Conservation (phyloP, 2,329 filamentous ascomycete genomes). For the Fusarium brachygibbosum region DNA sequence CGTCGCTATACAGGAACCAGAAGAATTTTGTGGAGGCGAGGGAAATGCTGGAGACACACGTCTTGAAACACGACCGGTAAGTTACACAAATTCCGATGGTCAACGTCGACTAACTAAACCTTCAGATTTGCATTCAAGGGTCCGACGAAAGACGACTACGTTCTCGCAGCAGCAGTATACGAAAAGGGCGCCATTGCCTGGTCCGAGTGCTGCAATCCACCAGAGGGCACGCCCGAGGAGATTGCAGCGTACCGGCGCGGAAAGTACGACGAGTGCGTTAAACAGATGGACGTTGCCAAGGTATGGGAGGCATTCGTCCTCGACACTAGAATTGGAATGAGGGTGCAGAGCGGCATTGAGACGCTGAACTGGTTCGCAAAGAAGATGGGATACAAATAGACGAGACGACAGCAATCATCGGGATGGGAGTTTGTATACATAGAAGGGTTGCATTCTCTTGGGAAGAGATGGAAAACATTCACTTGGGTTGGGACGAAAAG, state of each 20-base stretch:
- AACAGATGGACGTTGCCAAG: slow-evolving; percentile 75
- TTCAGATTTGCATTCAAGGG: slow-evolving; percentile 69
- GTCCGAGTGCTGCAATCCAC: slow-evolving; percentile 70
- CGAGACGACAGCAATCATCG: neutral
- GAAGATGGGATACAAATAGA: slow-evolving; percentile 57
- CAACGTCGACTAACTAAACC: slow-evolving; percentile 8
- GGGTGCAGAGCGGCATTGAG: slow-evolving; percentile 76
- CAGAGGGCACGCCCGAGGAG: slow-evolving; percentile 50
- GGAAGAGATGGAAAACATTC: neutral
- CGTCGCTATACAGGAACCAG: slow-evolving; percentile 74
- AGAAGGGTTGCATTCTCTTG: slow-evolving; percentile 27
- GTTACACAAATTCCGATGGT: slow-evolving; percentile 30
- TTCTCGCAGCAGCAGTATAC: slow-evolving; percentile 81
- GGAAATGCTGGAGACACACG: slow-evolving; percentile 70
- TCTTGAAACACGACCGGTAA: slow-evolving; percentile 75
- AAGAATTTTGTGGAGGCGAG: slow-evolving; percentile 75
- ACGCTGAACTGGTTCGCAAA: slow-evolving; percentile 70
- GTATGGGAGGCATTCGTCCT: slow-evolving; percentile 80
- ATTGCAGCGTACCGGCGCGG: slow-evolving; percentile 57
- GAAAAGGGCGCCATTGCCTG: slow-evolving; percentile 88
- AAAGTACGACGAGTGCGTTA: slow-evolving; percentile 72
- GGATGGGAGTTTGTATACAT: slow-evolving; percentile 24
- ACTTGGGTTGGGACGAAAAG: neutral
- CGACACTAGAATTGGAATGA: slow-evolving; percentile 80
- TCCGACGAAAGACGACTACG: slow-evolving; percentile 75